These are phyloP conservation scores for Tulasnella sp. DNA, from an alignment of 768 basidiomycete genomes.

Conservation along the genomic window DNA sequence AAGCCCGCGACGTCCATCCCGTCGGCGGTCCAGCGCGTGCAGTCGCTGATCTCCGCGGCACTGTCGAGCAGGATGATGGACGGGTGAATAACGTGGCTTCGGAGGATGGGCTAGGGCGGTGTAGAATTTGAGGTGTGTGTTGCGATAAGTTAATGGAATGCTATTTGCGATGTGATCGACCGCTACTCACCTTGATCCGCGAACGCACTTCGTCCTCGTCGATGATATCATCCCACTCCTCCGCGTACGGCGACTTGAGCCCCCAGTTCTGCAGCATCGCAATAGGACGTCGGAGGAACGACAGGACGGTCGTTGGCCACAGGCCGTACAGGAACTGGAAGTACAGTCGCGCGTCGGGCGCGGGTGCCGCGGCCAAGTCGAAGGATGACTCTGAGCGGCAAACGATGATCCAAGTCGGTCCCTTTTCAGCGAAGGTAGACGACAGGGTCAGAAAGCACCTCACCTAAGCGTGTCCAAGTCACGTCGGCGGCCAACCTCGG, in stretches of 20 bases:
- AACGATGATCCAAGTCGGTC: too few species aligned
- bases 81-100: conserved; percentile 63
- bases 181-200: conserved; percentile 62
- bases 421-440: too few species aligned
- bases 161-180: too few species aligned
- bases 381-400: conserved; percentile 41
- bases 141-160: too few species aligned
- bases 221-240: conserved; percentile 58
- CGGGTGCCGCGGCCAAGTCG: conserved; percentile 40
- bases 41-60: conserved; percentile 46
- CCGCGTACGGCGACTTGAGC: conserved; percentile 48
- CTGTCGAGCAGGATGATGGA: conserved; percentile 57
- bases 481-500: conserved; percentile 32
- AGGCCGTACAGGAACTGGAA: conserved; percentile 80
- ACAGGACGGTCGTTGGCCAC: conserved; percentile 79
- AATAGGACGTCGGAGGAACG: conserved; percentile 61
- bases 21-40: conserved; percentile 48
- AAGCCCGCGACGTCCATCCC: conserved; percentile 46
- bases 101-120: conserved; percentile 46
- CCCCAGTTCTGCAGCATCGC: conserved; percentile 45
- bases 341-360: conserved; percentile 46
- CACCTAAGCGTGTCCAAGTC: conserved; percentile 49
- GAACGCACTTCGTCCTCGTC: conserved; percentile 59
- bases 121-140: neutral
- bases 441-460: neutral